Evolutionary conservation across 1,139 yeast genomes (phyloP).

Genomic region (Debaryomycetaceae sp.): DNA sequence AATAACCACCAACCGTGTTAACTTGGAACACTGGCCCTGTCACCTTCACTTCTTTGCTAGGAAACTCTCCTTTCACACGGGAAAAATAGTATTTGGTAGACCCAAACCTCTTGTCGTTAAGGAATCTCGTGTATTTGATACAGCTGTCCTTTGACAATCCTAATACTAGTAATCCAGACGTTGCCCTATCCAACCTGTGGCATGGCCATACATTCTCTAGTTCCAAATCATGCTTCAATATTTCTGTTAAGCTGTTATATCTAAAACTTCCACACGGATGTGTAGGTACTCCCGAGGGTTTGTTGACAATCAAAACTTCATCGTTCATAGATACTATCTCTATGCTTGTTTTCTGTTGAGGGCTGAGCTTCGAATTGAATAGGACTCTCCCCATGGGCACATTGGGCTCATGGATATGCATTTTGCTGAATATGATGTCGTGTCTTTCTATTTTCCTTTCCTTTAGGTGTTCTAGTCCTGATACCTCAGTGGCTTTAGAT

Average conservation of each 20-base stretch:
- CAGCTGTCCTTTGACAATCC: conserved; percentile 49
- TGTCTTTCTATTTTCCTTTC: conserved; percentile 34
- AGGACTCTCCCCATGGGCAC: conserved; percentile 20
- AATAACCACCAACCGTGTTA: conserved; percentile 35
- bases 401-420: conserved; percentile 66
- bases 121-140: conserved; percentile 35
- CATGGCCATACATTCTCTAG: conserved; percentile 49
- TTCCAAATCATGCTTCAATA: conserved; percentile 40
- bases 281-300: conserved; percentile 76
- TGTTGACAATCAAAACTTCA: conserved; percentile 56
- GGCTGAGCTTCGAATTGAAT: not conserved
- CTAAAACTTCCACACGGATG: conserved; percentile 73
- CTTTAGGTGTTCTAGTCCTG: conserved; percentile 21
- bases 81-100: conserved; percentile 56
- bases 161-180: conserved; percentile 68
- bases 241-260: conserved; percentile 60
- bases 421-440: conserved; percentile 45
- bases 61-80: conserved; percentile 59
- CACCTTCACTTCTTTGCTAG: conserved; percentile 22
- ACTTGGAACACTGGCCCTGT: conserved; percentile 37
- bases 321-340: conserved; percentile 47
- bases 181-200: conserved; percentile 68
- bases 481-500: conserved; percentile 13
- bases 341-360: conserved; percentile 16
- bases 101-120: conserved; percentile 31